Evolutionary conservation across 1,284 basidiomycete genomes (phyloP).

Genomic region (Heterobasidion occidentale): DNA sequence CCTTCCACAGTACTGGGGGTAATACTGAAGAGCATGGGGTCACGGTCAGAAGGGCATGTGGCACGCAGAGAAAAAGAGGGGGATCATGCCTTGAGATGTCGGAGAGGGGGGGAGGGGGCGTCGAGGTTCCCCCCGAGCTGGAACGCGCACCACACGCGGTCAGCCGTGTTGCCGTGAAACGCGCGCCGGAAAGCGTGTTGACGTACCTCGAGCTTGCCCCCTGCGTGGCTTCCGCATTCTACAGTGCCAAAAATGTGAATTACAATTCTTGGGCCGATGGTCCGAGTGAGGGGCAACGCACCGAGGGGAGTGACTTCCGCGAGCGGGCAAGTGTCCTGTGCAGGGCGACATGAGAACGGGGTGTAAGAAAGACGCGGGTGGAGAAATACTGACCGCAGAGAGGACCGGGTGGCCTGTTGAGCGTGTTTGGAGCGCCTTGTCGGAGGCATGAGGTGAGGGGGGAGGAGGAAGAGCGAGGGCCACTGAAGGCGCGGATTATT

Average conservation of each 20-base stretch:
- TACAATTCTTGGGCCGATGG: too few species aligned
- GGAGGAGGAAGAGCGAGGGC: not conserved
- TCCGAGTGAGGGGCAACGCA: not conserved
- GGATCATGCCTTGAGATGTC: not conserved
- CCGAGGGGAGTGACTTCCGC: not conserved
- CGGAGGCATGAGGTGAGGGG: not conserved
- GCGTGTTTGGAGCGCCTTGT: not conserved
- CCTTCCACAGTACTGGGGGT: not conserved
- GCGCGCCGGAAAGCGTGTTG: not conserved
- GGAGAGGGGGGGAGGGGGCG: not conserved
- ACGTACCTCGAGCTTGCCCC: not conserved
- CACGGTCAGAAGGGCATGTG: not conserved
- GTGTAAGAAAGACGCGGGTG: too few species aligned
- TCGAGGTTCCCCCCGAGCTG: not conserved
- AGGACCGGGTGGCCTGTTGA: not conserved
- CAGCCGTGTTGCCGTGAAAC: not conserved
- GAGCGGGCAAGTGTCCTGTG: too few species aligned
- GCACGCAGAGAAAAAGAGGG: not conserved
- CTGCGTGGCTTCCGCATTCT: not conserved
- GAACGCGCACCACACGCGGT: not conserved
- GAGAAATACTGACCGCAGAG: not conserved
- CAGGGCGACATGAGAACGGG: too few species aligned
- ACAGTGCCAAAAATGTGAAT: not conserved
- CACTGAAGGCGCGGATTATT: not conserved
- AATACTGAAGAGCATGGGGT: not conserved